Evolutionary conservation across 352 stramenopile species (phyloP).

Genomic region (Hyaloperonospora arabidopsidis): DNA sequence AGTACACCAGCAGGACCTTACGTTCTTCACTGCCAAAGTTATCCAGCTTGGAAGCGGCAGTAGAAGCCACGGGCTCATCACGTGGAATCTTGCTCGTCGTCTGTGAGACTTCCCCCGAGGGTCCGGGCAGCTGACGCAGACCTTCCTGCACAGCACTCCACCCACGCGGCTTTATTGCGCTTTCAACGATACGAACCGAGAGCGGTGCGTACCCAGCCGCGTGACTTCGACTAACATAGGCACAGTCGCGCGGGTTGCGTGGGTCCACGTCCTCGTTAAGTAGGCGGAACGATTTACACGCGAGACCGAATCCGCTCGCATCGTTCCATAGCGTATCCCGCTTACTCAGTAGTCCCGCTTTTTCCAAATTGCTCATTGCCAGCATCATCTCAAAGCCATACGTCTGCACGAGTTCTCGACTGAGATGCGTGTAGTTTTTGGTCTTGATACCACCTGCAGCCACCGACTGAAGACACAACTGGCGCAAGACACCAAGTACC

Average conservation of each 20-base stretch:
- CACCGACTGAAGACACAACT: constrained; percentile 92
- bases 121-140: constrained; percentile 76
- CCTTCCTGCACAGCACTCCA: constrained; percentile 76
- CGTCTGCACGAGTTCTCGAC: constrained; percentile 91
- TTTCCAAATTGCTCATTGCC: constrained; percentile 91
- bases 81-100: constrained; percentile 28
- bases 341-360: constrained; percentile 84
- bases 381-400: constrained; percentile 95
- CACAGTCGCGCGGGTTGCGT: constrained; percentile 89
- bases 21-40: constrained; percentile 64
- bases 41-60: constrained; percentile 45
- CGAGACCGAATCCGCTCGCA: constrained; percentile 71
- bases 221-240: constrained; percentile 84
- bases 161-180: constrained; percentile 62
- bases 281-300: constrained; percentile 88
- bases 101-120: constrained; percentile 72
- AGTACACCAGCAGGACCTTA: constrained; percentile 95
- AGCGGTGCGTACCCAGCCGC: constrained; percentile 91
- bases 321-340: constrained; percentile 85
- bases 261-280: constrained; percentile 94
- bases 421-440: constrained; percentile 91
- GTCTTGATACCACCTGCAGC: constrained; percentile 90
- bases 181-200: constrained; percentile 89
- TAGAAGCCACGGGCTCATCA: constrained; percentile 33
- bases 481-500: constrained; percentile 83